phyloP scores from a whole-genome alignment of 805 yeast genomes.

The Candida tibetensis region DNA sequence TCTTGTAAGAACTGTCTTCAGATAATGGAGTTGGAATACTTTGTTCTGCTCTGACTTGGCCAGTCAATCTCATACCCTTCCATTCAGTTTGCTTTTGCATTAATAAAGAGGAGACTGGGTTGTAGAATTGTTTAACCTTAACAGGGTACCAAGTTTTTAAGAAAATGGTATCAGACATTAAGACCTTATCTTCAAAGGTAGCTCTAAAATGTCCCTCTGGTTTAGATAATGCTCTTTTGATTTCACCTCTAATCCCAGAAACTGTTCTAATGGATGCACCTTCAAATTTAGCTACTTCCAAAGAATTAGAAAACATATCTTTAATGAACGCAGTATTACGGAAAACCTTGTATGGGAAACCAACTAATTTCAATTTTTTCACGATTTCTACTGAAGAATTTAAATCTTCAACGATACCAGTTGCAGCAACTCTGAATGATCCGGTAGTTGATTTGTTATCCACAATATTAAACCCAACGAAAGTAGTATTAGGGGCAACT shows the following conservation, averaged over 20 bases:
- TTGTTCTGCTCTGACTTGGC: conserved; percentile 80
- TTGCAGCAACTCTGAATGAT: conserved; percentile 91
- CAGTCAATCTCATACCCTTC: conserved; percentile 96
- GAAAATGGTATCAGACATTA: conserved; percentile 85
- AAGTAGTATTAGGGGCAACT: conserved; percentile 96
- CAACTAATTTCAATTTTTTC: conserved; percentile 91
- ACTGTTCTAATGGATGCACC: conserved; percentile 97
- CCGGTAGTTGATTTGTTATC: conserved; percentile 83
- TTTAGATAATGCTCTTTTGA: conserved; percentile 86
- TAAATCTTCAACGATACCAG: conserved; percentile 93
- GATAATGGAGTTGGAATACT: conserved; percentile 60
- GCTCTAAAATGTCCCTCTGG: conserved; percentile 97
- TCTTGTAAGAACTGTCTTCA: conserved; percentile 52
- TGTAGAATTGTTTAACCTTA: conserved; percentile 83
- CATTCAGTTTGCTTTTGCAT: conserved; percentile 76
- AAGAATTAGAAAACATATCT: conserved; percentile 89
- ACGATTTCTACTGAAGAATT: conserved; percentile 90
- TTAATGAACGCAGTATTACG: conserved; percentile 95
- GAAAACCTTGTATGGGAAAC: conserved; percentile 90
- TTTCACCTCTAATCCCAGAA: conserved; percentile 96
- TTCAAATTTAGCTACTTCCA: conserved; percentile 96
- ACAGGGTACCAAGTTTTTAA: conserved; percentile 98
- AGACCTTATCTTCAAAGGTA: conserved; percentile 90
- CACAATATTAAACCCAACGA: conserved; percentile 90
- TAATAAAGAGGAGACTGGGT: conserved; percentile 91